Evolutionary conservation across 495 filamentous ascomycete genomes (phyloP), one percentile per base, ranked within the genome.

Genomic region (Parathielavia appendiculata): DNA sequence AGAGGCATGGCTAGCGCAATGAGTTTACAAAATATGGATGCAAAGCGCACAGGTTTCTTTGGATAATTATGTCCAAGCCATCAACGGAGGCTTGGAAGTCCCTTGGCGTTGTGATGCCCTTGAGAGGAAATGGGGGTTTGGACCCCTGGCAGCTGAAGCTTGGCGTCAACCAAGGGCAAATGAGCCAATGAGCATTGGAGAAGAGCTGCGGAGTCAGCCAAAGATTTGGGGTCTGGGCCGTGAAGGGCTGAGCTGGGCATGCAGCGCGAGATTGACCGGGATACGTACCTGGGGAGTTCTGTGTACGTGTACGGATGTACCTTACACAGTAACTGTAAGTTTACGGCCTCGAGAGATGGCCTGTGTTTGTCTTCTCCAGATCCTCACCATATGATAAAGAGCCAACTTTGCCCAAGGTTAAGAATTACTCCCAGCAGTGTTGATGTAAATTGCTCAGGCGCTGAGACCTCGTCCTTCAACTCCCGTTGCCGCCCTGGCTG

Each of bases 121-220:
- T 40, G 16, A 32, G 54, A n/a, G 26, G 26, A 32, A 13, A 39
- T 26, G 19, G 55, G 5, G 45, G 44, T 38, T 51, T 6, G 22
- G 38, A 54, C 20, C 60, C 60, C 55, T 62, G 60, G 14, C 53
- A 63, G 61, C 61, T 63, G 61, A 59, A 51, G 16, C 30, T 17
- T n/a, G n/a, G 12, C 45, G 41, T 47, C 46, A 54, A 38, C 23
- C 19, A 48, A 10, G 17, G 46, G 14, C 14, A 11, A n/a, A 57
- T 44, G 44, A 16, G 22, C 61, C 53, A 60, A 63, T 60, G 47
- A 44, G 26, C 3, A n/a, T 0, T 46, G 51, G 23, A 30, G 30
- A 22, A 39, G 13, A 32, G 30, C 34, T 40, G 47, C 32, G 23
- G 34, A 26, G 38, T 22, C 36, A 34, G n/a, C 35, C 45, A 50